Evolutionary conservation across 78 protist species (phyloP).

Genomic region (slime mould (Dictyostelium discoideum)): DNA sequence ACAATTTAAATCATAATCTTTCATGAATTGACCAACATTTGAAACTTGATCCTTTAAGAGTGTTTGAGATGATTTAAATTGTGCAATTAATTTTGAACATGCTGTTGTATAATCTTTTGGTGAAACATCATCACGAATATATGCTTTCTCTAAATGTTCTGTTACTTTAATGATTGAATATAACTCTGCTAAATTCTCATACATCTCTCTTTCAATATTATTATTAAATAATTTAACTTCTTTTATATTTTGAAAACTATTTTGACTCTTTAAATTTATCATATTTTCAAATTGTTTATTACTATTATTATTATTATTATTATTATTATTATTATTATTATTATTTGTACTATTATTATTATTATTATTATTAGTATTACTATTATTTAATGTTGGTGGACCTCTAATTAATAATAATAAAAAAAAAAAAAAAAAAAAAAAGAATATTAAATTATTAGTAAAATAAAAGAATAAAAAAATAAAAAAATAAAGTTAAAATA

Average conservation of each 20-base stretch:
- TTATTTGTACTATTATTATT: neutral
- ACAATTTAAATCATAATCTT: constrained; percentile 81
- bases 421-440: neutral
- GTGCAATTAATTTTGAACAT: constrained; percentile 90
- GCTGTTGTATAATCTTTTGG: constrained; percentile 85
- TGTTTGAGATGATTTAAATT: constrained; percentile 84
- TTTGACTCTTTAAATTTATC: neutral
- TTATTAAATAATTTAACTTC: constrained; percentile 80
- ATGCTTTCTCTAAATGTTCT: constrained; percentile 90
- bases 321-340: neutral
- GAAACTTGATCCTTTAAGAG: constrained; percentile 49
- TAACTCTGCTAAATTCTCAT: constrained; percentile 86
- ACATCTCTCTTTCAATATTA: constrained; percentile 83
- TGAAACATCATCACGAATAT: constrained; percentile 83
- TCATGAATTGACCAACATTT: constrained; percentile 74
- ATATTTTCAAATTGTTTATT: neutral
- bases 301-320: neutral
- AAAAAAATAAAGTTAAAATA: neutral
- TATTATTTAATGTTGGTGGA: neutral
- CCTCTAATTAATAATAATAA: neutral
- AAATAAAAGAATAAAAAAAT: neutral
- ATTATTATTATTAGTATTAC: neutral
- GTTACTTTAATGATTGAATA: constrained; percentile 86
- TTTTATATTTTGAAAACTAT: constrained; percentile 9
- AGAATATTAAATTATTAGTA: neutral